Base-by-base conservation (phyloP, 495 filamentous ascomycete species). In the Aspergillus heteromorphus region DNA sequence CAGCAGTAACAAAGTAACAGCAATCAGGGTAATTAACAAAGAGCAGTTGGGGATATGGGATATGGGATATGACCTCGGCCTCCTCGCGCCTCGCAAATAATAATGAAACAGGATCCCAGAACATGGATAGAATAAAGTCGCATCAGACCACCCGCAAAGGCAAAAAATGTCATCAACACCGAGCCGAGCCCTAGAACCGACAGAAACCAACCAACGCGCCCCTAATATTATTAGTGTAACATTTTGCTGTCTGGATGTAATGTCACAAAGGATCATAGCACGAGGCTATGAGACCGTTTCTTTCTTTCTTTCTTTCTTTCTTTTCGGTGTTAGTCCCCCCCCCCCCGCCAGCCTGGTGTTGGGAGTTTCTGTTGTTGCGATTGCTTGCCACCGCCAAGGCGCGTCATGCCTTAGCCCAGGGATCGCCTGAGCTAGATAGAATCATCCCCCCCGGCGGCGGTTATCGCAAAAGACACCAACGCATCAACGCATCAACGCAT, bases 51-150 rank as follows among this genome's bases (percentile, higher is more conserved):
- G n/a, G n/a, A n/a, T n/a, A 27, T 27, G 23, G 17, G 48, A 36
- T 4, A 14, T 5, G 34, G 11, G 34, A 38, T 42, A 49, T 55
- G 53, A 55, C 48, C 51, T n/a, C 41, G 41, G 9, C 31, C 31
- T 10, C 10, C 29, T 14, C 4, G 8, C 31, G 31, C 31, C 31
- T 10, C 5, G 31, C 31, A 36, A 27, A 54, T 55, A 55, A 54
- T 55, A 55, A 55, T 55, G 45, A 55, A 48, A 48, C 53, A 55
- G 13, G 11, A 27, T 11, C 17, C 36, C 36, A 54, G 45, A 25
- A 38, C 30, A 54, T 40, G 30, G 48, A 48, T 29, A 54, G 34
- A 27, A 54, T 47, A 30, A 29, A n/a, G n/a, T n/a, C n/a, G n/a
- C 18, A 49, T 55, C 34, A 36, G 45, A 45, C 6, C 31, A 40